Conservation (phyloP, 257 asterid genomes). For the Leonotis leonurus region DNA sequence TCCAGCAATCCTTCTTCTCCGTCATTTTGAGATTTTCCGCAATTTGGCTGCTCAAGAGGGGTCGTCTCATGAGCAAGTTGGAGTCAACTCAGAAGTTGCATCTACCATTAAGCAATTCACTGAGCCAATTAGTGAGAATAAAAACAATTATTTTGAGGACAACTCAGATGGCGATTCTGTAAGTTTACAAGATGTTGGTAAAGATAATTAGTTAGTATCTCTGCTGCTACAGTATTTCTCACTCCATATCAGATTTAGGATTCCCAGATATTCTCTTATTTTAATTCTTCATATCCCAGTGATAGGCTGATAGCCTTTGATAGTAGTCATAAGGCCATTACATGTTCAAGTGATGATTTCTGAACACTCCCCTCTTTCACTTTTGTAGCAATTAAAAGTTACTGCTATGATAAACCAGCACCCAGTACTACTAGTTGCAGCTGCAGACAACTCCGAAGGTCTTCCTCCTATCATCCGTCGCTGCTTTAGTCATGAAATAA, state of each 20-base stretch:
- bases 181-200: slow-evolving; percentile 28
- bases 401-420: slow-evolving; percentile 45
- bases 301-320: no score
- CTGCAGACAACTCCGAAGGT: slow-evolving; percentile 83
- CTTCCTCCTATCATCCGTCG: slow-evolving; percentile 83
- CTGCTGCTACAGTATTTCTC: slow-evolving; percentile 12
- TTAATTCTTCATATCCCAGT: no score
- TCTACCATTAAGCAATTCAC: slow-evolving; percentile 78
- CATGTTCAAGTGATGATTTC: slow-evolving; percentile 13
- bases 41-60: slow-evolving; percentile 66
- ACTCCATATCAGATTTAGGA: no score
- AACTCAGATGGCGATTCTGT: slow-evolving; percentile 40
- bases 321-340: background rate
- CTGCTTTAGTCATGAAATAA: slow-evolving; percentile 90
- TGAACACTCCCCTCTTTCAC: slow-evolving; percentile 6
- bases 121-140: slow-evolving; percentile 52
- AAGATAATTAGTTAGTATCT: background rate
- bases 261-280: slow-evolving; percentile 10
- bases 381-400: slow-evolving; percentile 35
- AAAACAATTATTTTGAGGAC: slow-evolving; percentile 38
- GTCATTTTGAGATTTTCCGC: slow-evolving; percentile 81
- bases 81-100: slow-evolving; percentile 77
- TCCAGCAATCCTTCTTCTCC: slow-evolving; percentile 89
- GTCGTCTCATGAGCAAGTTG: slow-evolving; percentile 76
- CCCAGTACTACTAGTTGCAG: slow-evolving; percentile 74